Percentiles rank a stretch among this genome's conserved stretches.
Conservation (phyloP, 2,329 filamentous ascomycete species). For the Verticillium nubilum region DNA sequence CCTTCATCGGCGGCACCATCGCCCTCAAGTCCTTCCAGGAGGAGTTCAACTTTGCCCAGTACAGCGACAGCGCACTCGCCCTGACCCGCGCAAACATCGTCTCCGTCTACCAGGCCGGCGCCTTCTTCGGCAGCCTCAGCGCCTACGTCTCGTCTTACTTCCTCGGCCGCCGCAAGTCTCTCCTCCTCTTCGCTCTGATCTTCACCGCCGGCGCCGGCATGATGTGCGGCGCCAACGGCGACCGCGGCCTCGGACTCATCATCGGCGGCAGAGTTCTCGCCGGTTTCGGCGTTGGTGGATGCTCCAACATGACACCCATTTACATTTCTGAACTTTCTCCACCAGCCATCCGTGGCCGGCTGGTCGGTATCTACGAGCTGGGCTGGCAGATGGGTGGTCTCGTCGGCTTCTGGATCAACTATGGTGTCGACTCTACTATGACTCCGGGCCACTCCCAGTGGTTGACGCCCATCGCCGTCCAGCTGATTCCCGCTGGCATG, state of each 20-base stretch:
- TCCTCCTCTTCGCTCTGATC: slow-evolving; percentile 54
- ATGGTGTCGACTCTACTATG: slow-evolving; percentile 50
- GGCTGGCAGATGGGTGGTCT: slow-evolving; percentile 60
- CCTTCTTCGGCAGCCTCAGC: slow-evolving; percentile 73
- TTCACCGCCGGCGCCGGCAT: slow-evolving; percentile 68
- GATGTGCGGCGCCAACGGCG: slow-evolving; percentile 61
- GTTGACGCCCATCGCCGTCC: slow-evolving; percentile 60
- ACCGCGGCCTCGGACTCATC: slow-evolving; percentile 59
- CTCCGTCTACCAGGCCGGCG: slow-evolving; percentile 75
- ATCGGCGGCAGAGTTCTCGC: slow-evolving; percentile 58
- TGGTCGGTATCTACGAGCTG: slow-evolving; percentile 63
- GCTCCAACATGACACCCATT: slow-evolving; percentile 58
- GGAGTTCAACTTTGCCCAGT: slow-evolving; percentile 60
- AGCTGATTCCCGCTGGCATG: slow-evolving; percentile 61
- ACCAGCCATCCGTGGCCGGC: slow-evolving; percentile 56
- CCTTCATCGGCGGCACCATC: slow-evolving; percentile 75
- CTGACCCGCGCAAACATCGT: slow-evolving; percentile 71
- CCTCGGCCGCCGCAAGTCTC: slow-evolving; percentile 59
- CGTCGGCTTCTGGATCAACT: slow-evolving; percentile 59
- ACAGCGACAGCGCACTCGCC: slow-evolving; percentile 42
- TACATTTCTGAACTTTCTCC: slow-evolving; percentile 57
- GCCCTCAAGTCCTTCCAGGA: slow-evolving; percentile 62
- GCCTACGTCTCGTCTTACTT: slow-evolving; percentile 63
- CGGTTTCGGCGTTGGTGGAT: slow-evolving; percentile 58
- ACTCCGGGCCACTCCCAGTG: slow-evolving; percentile 47